Evolutionary conservation across 305 asterid genomes (phyloP), one percentile per base, ranked within the genome.

Genomic region (Fraxinus albicans): DNA sequence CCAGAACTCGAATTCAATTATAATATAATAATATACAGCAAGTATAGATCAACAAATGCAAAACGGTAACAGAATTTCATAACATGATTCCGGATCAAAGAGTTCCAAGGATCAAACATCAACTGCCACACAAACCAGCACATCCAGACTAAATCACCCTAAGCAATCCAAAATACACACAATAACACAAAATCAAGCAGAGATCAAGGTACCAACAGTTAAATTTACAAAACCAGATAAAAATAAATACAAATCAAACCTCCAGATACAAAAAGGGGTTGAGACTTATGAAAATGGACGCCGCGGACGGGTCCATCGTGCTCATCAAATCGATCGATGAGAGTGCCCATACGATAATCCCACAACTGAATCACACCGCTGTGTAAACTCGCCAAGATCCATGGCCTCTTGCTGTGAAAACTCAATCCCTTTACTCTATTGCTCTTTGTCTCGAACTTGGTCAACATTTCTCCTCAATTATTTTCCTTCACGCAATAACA

Each of bases 401-500:
- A 76, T 76, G 79, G 79, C 79, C 79, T 79, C 44, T 79, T 80
- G 80, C 83, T 79, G 50, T 83, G 86, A 40, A 83, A 83, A 73
- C 86, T 83, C 76, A 83, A 73, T 4, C 86, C 86, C 65, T 83
- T 83, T n/a, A 83, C 86, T 78, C 86, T 79, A 74, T 83, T 83
- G 76, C 86, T 83, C 83, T 83, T 79, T 31, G 86, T 83, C 80
- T 78, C 86, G 35, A 83, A 83, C 83, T 83, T 83, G 17, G 86
- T 83, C 86, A 83, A 76, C 86, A 83, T 83, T 53, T 83, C 33
- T 63, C n/a, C 60, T 27, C 60, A 79, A 65, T 72, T 34, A 29
- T 34, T 63, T 63, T 44, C 44, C 44, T 72, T 17, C 33, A 9
- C 34, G 42, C 47, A 63, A 9, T 8, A 5, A 50, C 31, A 80